These are phyloP conservation scores for Colletotrichum tropicale DNA, from an alignment of 2,329 filamentous ascomycete genomes.

Conservation along the genomic window DNA sequence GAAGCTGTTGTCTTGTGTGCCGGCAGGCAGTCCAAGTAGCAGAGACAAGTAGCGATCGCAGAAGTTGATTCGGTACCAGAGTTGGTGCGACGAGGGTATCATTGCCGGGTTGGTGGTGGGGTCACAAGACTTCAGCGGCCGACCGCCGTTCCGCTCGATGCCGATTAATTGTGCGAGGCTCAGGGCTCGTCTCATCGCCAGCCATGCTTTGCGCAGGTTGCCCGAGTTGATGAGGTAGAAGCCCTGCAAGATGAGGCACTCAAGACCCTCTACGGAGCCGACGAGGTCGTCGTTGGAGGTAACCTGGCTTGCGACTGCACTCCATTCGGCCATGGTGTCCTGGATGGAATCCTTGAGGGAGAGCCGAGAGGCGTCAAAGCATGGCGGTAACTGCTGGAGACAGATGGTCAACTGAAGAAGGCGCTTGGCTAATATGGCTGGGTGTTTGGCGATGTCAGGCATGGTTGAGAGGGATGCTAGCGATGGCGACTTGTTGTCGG, in stretches of 20 bases:
- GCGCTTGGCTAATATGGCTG: constrained; percentile 49
- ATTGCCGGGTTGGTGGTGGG: constrained; percentile 33
- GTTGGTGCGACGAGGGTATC: constrained; percentile 7
- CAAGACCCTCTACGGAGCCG: constrained; percentile 55
- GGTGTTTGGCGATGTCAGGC: constrained; percentile 45
- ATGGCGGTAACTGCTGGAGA: constrained; percentile 49
- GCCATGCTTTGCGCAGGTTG: constrained; percentile 59
- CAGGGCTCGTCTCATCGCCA: constrained; percentile 53
- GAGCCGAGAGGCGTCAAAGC: constrained; percentile 30
- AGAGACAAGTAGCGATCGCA: constrained; percentile 56
- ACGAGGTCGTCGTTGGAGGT: constrained; percentile 57
- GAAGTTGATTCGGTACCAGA: constrained; percentile 56
- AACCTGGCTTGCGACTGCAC: constrained; percentile 41
- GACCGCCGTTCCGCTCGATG: constrained; percentile 39
- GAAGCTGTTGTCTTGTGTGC: constrained; percentile 44
- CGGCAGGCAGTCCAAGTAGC: constrained; percentile 53
- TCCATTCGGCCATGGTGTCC: constrained; percentile 34
- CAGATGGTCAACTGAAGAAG: constrained; percentile 50
- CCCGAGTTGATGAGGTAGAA: constrained; percentile 58
- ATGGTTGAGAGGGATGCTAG: constrained; percentile 25
- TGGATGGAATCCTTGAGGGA: constrained; percentile 25
- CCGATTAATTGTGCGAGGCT: constrained; percentile 57
- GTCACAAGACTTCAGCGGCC: constrained; percentile 42
- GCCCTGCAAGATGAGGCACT: constrained; percentile 53
- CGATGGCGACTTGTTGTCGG: constrained; percentile 34